phyloP scores from a whole-genome alignment of 257 asterid genomes.

The Solanum sejunctum region DNA sequence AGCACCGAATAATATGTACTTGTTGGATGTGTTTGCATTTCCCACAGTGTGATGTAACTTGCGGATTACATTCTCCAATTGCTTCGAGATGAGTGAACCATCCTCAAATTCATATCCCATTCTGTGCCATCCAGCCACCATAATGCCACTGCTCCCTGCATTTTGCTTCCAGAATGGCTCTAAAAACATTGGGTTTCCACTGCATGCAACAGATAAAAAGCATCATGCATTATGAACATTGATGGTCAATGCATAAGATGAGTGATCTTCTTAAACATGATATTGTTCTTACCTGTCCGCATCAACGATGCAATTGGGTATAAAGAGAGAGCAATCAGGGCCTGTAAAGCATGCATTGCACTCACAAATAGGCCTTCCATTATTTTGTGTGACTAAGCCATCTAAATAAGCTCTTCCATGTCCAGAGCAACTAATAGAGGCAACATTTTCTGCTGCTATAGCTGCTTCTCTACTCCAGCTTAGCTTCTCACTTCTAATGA shows the following conservation, averaged over 20 bases:
- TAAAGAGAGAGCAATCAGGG: conserved; percentile 28
- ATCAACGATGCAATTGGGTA: conserved; percentile 33
- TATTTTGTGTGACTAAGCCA: conserved; percentile 12
- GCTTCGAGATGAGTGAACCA: background rate
- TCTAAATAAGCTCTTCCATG: conserved; percentile 57
- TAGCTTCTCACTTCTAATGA: background rate
- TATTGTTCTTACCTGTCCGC: conserved; percentile 19
- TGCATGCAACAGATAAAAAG: conserved; percentile 14
- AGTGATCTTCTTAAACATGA: no score
- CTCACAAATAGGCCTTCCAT: conserved; percentile 45
- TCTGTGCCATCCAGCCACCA: background rate
- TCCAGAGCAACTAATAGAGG: conserved; percentile 32
- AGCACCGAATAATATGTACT: background rate
- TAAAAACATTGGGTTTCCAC: conserved; percentile 24
- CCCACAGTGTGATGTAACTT: background rate
- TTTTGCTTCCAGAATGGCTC: conserved; percentile 18
- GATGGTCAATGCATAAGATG: no score
- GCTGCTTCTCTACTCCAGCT: conserved; percentile 51
- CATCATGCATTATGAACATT: no score
- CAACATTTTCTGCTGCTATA: conserved; percentile 51
- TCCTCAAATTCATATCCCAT: conserved; percentile 5
- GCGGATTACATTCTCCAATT: conserved; percentile 3
- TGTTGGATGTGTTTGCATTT: background rate
- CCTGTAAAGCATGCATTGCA: conserved; percentile 55
- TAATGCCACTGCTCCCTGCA: background rate